phyloP scores from a whole-genome alignment of 2,329 filamentous ascomycete species.

The Thelonectria olida region DNA sequence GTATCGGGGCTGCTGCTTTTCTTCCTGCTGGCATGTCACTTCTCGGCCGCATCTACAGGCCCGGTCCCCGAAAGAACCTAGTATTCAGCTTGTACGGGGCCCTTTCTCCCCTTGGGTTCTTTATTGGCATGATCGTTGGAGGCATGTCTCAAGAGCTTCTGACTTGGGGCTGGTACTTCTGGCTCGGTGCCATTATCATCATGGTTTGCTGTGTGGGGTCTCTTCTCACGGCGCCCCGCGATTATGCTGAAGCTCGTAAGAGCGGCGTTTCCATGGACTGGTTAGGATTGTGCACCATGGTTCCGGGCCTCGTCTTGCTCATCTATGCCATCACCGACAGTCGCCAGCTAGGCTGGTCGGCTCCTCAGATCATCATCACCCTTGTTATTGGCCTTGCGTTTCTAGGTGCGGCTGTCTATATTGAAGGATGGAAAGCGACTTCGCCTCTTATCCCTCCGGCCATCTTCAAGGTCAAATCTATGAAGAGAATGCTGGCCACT shows the following conservation, averaged over 20 bases:
- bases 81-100: conserved; percentile 67
- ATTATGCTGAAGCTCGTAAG: conserved; percentile 44
- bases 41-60: conserved; percentile 71
- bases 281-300: conserved; percentile 62
- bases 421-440: conserved; percentile 70
- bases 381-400: conserved; percentile 65
- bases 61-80: conserved; percentile 74
- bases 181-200: conserved; percentile 59
- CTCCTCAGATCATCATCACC: conserved; percentile 69
- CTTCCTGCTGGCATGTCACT: conserved; percentile 75
- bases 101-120: conserved; percentile 64
- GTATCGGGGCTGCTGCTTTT: conserved; percentile 73
- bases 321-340: conserved; percentile 76
- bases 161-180: conserved; percentile 75
- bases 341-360: conserved; percentile 69
- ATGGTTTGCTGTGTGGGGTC: conserved; percentile 62
- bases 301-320: conserved; percentile 69
- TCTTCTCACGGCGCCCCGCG: conserved; percentile 47
- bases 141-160: conserved; percentile 68
- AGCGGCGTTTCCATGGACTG: conserved; percentile 65
- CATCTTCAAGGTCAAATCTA: conserved; percentile 69
- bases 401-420: conserved; percentile 64
- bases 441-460: conserved; percentile 70
- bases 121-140: conserved; percentile 71
- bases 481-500: conserved; percentile 64